Percentiles rank a stretch among this genome's conserved stretches.
Conservation (phyloP, 768 basidiomycete species). For the Phaeotremella fagi region DNA sequence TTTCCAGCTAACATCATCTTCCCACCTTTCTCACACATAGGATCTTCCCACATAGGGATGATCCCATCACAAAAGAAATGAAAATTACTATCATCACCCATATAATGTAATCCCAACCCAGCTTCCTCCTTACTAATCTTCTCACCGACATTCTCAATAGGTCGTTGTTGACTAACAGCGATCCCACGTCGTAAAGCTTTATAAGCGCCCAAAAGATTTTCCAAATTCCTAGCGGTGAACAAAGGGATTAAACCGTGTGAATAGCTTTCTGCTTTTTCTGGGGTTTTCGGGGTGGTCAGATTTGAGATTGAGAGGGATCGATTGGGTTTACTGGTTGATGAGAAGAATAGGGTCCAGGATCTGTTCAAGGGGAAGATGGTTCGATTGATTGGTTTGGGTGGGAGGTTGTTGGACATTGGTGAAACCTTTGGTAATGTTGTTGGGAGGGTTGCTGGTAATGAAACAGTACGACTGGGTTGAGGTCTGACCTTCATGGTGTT, state of each 20-base stretch:
- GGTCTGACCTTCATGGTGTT: too few relatives aligned
- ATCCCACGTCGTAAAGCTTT: slow-evolving; percentile 32
- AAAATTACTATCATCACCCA: slow-evolving; percentile 30
- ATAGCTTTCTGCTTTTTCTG: slow-evolving; percentile 23
- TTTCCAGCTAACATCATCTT: slow-evolving; percentile 31
- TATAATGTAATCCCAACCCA: slow-evolving; percentile 22
- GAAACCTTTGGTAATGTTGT: too few relatives aligned
- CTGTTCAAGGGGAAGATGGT: background rate
- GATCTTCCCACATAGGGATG: slow-evolving; percentile 42
- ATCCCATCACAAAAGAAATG: slow-evolving; percentile 33
- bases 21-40: slow-evolving; percentile 30
- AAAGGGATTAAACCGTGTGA: slow-evolving; percentile 22
- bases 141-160: slow-evolving; percentile 16
- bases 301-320: too few relatives aligned
- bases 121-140: slow-evolving; percentile 3
- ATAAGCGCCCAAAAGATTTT: slow-evolving; percentile 29
- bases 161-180: slow-evolving; percentile 11
- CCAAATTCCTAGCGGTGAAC: slow-evolving; percentile 18
- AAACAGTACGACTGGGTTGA: too few relatives aligned
- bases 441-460: too few relatives aligned
- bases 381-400: too few relatives aligned
- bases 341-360: background rate
- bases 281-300: too few relatives aligned
- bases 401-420: too few relatives aligned
- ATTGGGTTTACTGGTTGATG: background rate